Evolutionary conservation across 2,329 filamentous ascomycete species (phyloP).

Genomic region (Coniella lustricola): DNA sequence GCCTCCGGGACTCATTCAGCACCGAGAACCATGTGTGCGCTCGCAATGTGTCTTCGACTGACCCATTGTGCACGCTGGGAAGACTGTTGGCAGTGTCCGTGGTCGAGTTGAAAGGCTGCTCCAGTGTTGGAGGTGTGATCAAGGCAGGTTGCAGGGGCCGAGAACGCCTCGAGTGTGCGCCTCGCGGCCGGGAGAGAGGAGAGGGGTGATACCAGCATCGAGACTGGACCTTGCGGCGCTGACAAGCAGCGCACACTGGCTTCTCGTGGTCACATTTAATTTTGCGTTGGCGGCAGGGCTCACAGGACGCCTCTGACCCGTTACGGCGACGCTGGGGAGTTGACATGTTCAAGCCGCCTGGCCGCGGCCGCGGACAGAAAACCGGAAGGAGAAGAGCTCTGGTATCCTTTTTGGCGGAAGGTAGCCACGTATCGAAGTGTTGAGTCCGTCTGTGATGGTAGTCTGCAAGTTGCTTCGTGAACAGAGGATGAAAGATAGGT

Average conservation of each 20-base stretch:
- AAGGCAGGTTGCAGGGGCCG: background rate
- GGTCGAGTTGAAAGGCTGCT: background rate
- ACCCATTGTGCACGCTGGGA: background rate
- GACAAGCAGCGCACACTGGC: background rate
- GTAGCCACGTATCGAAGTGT: too few relatives aligned
- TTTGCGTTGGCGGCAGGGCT: constrained; percentile 1
- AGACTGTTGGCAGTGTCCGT: background rate
- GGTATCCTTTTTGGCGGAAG: too few relatives aligned
- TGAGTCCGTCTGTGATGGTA: too few relatives aligned
- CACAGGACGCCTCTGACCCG: background rate
- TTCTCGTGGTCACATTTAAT: background rate
- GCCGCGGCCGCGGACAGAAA: too few relatives aligned
- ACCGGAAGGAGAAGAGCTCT: background rate
- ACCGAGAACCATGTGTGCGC: background rate
- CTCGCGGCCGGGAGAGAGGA: background rate
- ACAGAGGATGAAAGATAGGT: too few relatives aligned
- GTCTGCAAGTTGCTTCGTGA: too few relatives aligned
- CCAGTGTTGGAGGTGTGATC: background rate
- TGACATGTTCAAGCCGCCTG: background rate
- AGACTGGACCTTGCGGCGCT: background rate
- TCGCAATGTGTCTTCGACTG: background rate
- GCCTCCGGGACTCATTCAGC: background rate
- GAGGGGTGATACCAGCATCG: constrained; percentile 1
- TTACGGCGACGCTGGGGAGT: background rate
- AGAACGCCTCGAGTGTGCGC: background rate